These are phyloP conservation scores for Populus alba DNA, from an alignment of 345 rosid genomes.

Conservation along the genomic window DNA sequence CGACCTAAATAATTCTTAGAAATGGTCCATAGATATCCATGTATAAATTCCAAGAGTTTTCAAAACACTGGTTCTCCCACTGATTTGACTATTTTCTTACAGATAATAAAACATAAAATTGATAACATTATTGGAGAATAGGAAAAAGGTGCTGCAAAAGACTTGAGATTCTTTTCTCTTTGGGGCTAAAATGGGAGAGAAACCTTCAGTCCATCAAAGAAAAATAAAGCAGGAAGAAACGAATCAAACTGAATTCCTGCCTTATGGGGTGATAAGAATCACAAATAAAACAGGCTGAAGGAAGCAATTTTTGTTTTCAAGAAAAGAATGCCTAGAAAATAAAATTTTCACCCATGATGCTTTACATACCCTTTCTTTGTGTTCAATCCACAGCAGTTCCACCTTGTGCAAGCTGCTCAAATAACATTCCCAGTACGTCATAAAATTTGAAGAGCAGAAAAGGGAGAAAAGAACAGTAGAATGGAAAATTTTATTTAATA, in stretches of 20 bases:
- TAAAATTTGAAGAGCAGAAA: conserved; percentile 10
- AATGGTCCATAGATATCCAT: not conserved
- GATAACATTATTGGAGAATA: no score
- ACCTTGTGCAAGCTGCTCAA: conserved; percentile 95
- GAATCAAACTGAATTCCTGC: not conserved
- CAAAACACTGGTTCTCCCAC: not conserved
- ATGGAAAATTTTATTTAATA: conserved; percentile 9
- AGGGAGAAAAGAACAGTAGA: conserved; percentile 8
- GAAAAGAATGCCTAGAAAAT: not conserved
- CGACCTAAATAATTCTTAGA: not conserved
- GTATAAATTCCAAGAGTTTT: not conserved
- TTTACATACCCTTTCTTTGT: conserved; percentile 84
- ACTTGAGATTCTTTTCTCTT: not conserved
- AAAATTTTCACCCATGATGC: conserved; percentile 6
- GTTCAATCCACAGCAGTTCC: conserved; percentile 97
- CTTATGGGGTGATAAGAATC: not conserved
- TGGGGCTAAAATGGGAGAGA: not conserved
- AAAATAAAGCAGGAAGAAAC: not conserved
- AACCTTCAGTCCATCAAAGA: not conserved
- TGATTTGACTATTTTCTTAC: not conserved
- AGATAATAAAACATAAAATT: not conserved
- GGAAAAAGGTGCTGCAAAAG: not conserved
- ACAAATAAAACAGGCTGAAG: not conserved
- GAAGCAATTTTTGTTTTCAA: not conserved
- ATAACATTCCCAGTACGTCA: conserved; percentile 35